phyloP scores from a whole-genome alignment of 73 alveolate species.

The Stentor roeselii region DNA sequence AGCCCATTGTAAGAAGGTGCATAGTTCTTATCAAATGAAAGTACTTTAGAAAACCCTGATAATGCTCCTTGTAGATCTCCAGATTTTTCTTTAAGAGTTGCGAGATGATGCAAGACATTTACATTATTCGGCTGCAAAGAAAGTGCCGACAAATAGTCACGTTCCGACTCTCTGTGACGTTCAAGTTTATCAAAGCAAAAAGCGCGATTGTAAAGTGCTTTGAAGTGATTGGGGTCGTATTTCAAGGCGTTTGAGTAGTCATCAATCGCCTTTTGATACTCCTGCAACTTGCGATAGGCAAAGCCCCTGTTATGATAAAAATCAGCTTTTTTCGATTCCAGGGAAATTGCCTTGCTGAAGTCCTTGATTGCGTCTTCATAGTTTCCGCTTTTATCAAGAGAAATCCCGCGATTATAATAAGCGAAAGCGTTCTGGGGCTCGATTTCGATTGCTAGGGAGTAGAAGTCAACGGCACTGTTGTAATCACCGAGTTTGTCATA shows the following conservation, averaged over 20 bases:
- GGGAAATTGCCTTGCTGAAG: slow-evolving; percentile 87
- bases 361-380: slow-evolving; percentile 86
- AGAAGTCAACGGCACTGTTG: slow-evolving; percentile 83
- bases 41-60: slow-evolving; percentile 41
- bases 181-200: slow-evolving; percentile 94
- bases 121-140: slow-evolving; percentile 72
- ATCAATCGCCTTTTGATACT: slow-evolving; percentile 75
- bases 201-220: slow-evolving; percentile 94
- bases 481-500: slow-evolving; percentile 87
- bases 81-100: slow-evolving; percentile 84
- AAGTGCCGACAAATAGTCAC: slow-evolving; percentile 63
- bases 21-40: slow-evolving; percentile 68
- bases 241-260: slow-evolving; percentile 87
- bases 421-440: slow-evolving; percentile 95
- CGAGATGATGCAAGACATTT: slow-evolving; percentile 88
- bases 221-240: slow-evolving; percentile 80
- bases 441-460: slow-evolving; percentile 76
- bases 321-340: slow-evolving; percentile 92
- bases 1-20: slow-evolving; percentile 87
- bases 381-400: slow-evolving; percentile 90
- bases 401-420: slow-evolving; percentile 92
- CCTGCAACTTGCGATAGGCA: slow-evolving; percentile 88
- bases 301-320: slow-evolving; percentile 96
- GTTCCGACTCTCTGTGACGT: slow-evolving; percentile 85
- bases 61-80: slow-evolving; percentile 37